Conservation (phyloP, 2,329 filamentous ascomycete genomes). For the Beauveria sp. region DNA sequence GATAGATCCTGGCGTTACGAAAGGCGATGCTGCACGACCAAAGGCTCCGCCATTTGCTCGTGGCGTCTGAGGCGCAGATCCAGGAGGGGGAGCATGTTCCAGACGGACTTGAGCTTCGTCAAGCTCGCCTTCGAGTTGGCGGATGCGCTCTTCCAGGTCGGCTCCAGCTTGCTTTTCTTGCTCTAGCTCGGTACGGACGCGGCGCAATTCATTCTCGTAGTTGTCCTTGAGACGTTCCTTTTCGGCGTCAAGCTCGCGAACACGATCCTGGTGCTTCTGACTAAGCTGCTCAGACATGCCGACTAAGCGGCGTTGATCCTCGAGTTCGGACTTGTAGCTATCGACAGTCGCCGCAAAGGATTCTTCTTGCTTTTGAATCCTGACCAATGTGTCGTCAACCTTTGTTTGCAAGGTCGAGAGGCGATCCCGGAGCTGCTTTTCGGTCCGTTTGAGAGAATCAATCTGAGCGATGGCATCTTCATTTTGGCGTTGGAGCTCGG, state of each 20-base stretch:
- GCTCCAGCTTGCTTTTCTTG: conserved; percentile 39
- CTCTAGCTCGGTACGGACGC: conserved; percentile 50
- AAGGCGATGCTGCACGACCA: conserved; percentile 50
- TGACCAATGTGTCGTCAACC: conserved; percentile 73
- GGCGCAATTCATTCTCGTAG: conserved; percentile 51
- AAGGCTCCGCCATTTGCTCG: conserved; percentile 48
- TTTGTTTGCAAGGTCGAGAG: conserved; percentile 80
- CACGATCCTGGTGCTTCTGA: conserved; percentile 60
- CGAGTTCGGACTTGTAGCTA: conserved; percentile 78
- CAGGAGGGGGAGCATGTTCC: conserved; percentile 34
- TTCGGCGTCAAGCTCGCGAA: conserved; percentile 62
- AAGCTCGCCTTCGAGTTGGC: conserved; percentile 45
- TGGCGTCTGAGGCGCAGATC: conserved; percentile 53
- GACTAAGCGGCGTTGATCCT: conserved; percentile 71
- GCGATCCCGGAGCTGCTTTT: conserved; percentile 71
- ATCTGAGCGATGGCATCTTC: conserved; percentile 75
- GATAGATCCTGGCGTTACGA: conserved; percentile 52
- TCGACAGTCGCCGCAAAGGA: conserved; percentile 75
- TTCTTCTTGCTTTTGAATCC: conserved; percentile 80
- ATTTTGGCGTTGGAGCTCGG: conserved; percentile 79
- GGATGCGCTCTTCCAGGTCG: conserved; percentile 40
- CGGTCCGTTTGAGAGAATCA: conserved; percentile 70
- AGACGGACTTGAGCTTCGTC: conserved; percentile 44
- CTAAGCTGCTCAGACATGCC: conserved; percentile 74
- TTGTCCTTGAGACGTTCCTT: conserved; percentile 54